A percentile compares a stretch with the other conserved stretches of the same genome.
These are phyloP conservation scores for Cladosporium sp. DNA, from an alignment of 2,329 filamentous ascomycete genomes.

Conservation along the genomic window DNA sequence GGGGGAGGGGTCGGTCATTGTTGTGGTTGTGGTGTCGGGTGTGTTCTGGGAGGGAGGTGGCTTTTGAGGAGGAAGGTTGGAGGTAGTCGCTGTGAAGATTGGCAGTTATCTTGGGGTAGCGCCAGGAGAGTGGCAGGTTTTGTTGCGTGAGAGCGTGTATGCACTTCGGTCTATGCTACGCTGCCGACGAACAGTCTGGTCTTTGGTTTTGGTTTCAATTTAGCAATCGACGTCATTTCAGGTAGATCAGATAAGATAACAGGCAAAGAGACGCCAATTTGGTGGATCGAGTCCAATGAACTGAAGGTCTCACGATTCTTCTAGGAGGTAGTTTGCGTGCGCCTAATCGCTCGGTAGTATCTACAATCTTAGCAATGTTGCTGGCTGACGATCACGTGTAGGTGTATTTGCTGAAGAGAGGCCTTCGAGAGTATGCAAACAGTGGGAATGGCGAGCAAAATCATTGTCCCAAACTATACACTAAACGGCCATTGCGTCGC, in stretches of 20 bases:
- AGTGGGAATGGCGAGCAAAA: not conserved
- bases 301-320: not conserved
- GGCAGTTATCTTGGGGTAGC: not conserved
- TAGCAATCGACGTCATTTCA: not conserved
- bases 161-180: not conserved
- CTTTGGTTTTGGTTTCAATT: not conserved
- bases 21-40: constrained; percentile 1
- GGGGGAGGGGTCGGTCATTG: constrained; percentile 23
- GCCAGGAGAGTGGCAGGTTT: not conserved
- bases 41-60: not conserved
- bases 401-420: not conserved
- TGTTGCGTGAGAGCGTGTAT: not conserved
- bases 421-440: not conserved
- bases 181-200: too few species aligned
- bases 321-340: not conserved
- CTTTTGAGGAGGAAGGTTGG: not conserved
- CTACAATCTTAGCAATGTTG: not conserved
- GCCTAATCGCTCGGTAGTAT: not conserved
- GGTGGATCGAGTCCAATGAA: not conserved
- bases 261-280: too few species aligned
- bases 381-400: too few species aligned
- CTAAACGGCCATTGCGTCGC: not conserved
- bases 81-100: not conserved
- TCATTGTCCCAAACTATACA: not conserved
- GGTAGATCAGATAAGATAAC: not conserved